Conservation (phyloP, 1,284 basidiomycete genomes). For the Rhizoctonia solani region DNA sequence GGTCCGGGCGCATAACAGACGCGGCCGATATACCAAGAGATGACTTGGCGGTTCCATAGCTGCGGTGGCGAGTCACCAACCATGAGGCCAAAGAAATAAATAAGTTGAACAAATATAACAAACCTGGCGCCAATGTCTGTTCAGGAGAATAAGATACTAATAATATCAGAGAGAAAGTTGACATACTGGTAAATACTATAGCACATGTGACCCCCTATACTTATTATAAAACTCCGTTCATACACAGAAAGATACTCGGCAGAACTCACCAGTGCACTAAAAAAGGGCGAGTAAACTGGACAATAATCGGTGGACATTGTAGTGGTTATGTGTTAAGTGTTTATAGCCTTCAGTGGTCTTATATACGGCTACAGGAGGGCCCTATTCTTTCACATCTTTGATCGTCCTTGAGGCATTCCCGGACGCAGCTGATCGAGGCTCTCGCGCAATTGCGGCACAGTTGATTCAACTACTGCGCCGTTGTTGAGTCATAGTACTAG, state of each 20-base stretch:
- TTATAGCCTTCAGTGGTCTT: background rate
- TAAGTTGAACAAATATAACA: background rate
- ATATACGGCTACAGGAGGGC: background rate
- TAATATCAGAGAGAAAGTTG: background rate
- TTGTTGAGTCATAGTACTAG: too few species aligned
- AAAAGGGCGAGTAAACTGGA: conserved; percentile 96
- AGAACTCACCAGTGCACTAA: conserved; percentile 85
- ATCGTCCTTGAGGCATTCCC: too few species aligned
- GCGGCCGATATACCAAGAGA: conserved; percentile 99
- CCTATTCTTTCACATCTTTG: background rate
- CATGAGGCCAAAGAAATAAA: background rate
- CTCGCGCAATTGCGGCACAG: too few species aligned
- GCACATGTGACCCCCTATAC: conserved; percentile 89
- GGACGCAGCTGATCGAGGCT: too few species aligned
- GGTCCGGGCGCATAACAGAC: conserved; percentile 93
- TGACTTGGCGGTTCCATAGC: conserved; percentile 93
- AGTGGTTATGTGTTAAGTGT: background rate
- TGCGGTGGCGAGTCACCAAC: conserved; percentile 2
- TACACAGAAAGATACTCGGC: background rate
- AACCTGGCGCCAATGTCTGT: conserved; percentile 75
- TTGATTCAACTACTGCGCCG: too few species aligned
- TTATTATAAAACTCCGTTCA: background rate
- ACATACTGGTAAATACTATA: conserved; percentile 96
- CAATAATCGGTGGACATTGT: conserved; percentile 81
- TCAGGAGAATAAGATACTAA: background rate